These are phyloP conservation scores for Berberis vulgaris DNA, from an alignment of 164 flowering plant species.

Conservation along the genomic window DNA sequence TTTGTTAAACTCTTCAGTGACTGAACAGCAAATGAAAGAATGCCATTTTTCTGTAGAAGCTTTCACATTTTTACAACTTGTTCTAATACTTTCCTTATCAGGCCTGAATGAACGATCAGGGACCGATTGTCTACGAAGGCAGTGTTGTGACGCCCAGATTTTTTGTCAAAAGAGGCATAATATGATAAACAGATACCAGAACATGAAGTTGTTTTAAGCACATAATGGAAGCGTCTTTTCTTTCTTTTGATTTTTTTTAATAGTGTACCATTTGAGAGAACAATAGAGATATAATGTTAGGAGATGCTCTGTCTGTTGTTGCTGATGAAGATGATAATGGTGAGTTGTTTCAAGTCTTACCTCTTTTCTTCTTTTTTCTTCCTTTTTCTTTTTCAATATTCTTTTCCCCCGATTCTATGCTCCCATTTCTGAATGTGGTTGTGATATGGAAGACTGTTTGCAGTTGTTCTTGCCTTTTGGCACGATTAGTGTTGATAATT, in stretches of 20 bases:
- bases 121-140: not conserved
- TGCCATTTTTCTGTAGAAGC: too few species aligned
- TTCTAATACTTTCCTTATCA: not conserved
- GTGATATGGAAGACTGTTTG: too few species aligned
- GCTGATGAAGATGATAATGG: not conserved
- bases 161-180: not conserved
- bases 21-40: too few species aligned
- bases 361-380: not conserved
- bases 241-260: not conserved
- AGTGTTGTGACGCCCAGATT: not conserved
- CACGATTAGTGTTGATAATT: too few species aligned
- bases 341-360: not conserved
- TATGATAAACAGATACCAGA: not conserved
- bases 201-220: not conserved
- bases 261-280: slow-evolving; percentile 1
- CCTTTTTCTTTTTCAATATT: not conserved
- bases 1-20: too few species aligned
- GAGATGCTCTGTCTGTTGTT: not conserved
- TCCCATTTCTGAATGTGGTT: not conserved
- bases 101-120: not conserved
- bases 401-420: not conserved
- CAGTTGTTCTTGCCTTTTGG: too few species aligned
- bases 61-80: too few species aligned
- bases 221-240: not conserved
- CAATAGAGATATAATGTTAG: not conserved